Percentiles rank a stretch among this genome's conserved stretches.
Conservation (phyloP, 2,329 filamentous ascomycete species). For the Rhexocercosporidium sp. region DNA sequence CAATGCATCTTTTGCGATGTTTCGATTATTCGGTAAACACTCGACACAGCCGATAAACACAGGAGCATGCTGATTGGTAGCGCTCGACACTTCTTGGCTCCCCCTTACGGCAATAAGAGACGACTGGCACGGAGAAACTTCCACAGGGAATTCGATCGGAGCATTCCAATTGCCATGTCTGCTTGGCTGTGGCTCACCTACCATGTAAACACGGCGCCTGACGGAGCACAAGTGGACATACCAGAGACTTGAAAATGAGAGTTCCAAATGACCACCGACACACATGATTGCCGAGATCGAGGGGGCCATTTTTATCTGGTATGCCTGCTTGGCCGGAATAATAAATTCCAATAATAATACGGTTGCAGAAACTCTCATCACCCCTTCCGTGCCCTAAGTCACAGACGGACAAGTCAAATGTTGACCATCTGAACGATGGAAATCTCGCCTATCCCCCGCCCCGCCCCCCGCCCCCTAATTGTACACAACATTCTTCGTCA, state of each 20-base stretch:
- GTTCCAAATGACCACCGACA: not conserved
- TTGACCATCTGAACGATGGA: too few relatives aligned
- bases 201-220: not conserved
- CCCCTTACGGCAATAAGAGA: not conserved
- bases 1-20: not conserved
- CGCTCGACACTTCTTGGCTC: not conserved
- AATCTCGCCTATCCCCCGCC: too few relatives aligned
- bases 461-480: too few relatives aligned
- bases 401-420: too few relatives aligned
- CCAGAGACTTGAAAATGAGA: not conserved
- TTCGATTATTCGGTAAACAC: conserved; percentile 2
- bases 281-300: not conserved
- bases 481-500: too few relatives aligned
- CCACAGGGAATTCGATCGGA: not conserved
- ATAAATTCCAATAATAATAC: too few relatives aligned
- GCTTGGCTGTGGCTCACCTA: not conserved
- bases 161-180: not conserved
- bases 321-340: too few relatives aligned
- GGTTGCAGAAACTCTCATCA: too few relatives aligned
- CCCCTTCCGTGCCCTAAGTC: too few relatives aligned
- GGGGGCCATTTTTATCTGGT: too few relatives aligned
- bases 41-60: not conserved
- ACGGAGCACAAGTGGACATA: not conserved
- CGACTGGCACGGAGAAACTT: not conserved
- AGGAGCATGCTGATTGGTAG: not conserved